phyloP scores from a whole-genome alignment of 1,284 basidiomycete species.

The Trichosporon sp. region DNA sequence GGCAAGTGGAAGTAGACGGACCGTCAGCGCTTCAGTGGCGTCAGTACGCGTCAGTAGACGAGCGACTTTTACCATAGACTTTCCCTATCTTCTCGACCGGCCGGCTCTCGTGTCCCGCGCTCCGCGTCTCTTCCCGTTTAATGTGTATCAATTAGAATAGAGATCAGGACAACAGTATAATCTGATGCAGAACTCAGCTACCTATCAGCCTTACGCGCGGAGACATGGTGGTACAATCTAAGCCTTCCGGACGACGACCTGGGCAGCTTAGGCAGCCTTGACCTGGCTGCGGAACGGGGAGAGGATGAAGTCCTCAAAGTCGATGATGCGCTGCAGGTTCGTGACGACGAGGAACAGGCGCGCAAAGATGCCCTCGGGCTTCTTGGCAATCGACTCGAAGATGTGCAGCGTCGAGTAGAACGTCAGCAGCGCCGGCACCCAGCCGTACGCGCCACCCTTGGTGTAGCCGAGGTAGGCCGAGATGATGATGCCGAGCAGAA shows the following conservation, averaged over 20 bases:
- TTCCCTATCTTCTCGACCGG: not conserved
- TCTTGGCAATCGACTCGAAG: not conserved
- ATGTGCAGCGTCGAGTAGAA: not conserved
- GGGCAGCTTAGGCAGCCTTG: not conserved
- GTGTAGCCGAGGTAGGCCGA: not conserved
- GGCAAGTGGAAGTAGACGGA: not conserved
- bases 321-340: not conserved
- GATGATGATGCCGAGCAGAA: not conserved
- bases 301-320: not conserved
- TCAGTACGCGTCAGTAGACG: not conserved
- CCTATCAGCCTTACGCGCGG: not conserved
- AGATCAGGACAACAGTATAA: not conserved
- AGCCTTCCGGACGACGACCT: not conserved
- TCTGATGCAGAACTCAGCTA: not conserved
- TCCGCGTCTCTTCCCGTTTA: not conserved
- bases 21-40: not conserved
- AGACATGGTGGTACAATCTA: not conserved
- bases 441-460: not conserved
- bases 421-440: not conserved
- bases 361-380: not conserved
- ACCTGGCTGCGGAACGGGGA: not conserved
- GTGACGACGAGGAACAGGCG: slow-evolving; percentile 2
- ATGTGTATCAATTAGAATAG: not conserved
- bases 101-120: too few species aligned
- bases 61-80: not conserved